Conservation (phyloP, 768 basidiomycete species). For the Boletus pseudo-olivaceus region DNA sequence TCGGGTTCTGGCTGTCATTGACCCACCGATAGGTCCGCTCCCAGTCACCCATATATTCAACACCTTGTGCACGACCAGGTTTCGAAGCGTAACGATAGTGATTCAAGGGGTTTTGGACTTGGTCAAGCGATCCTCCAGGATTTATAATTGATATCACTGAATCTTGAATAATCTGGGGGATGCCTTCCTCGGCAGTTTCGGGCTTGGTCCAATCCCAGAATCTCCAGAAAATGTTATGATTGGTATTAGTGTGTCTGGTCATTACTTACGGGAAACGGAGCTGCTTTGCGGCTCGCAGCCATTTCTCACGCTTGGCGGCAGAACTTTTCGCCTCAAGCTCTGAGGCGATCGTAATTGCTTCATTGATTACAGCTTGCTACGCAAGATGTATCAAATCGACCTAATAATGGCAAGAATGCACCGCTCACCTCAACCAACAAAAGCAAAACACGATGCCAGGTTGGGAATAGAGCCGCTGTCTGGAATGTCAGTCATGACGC, state of each 20-base stretch:
- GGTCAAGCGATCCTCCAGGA: background rate
- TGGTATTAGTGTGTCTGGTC: background rate
- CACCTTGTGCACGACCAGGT: background rate
- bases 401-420: background rate
- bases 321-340: background rate
- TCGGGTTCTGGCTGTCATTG: background rate
- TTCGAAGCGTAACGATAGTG: conserved; percentile 6
- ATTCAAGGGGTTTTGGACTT: conserved; percentile 12
- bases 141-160: background rate
- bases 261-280: conserved; percentile 18
- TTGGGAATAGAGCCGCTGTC: conserved; percentile 20
- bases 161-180: conserved; percentile 4
- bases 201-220: conserved; percentile 19
- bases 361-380: conserved; percentile 18
- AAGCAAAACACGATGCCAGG: conserved; percentile 18
- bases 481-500: background rate
- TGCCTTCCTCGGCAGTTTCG: background rate
- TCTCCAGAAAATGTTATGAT: background rate
- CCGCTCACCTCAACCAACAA: conserved; percentile 13
- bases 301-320: conserved; percentile 1
- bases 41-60: conserved; percentile 9
- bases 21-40: conserved; percentile 16
- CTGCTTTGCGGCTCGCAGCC: conserved; percentile 10
- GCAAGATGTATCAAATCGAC: too few relatives aligned
- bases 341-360: conserved; percentile 14